Conservation (phyloP, 306 rosid genomes). For the Spatholobus suberectus region DNA sequence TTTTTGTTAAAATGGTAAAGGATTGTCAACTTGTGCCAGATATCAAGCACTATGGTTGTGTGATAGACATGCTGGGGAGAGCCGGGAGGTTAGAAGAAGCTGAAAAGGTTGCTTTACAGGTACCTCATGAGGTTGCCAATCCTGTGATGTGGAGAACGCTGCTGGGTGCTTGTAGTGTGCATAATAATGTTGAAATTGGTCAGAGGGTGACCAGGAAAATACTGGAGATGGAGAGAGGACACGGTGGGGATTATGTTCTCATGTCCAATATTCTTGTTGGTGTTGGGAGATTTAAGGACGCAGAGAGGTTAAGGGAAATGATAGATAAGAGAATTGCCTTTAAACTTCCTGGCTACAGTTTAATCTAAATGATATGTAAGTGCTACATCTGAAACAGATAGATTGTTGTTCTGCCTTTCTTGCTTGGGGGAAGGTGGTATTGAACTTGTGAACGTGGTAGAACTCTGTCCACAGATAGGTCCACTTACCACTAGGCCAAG, state of each 20-base stretch:
- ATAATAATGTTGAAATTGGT: slow-evolving; percentile 16
- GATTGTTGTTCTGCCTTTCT: neutral
- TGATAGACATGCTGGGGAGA: slow-evolving; percentile 13
- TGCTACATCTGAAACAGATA: neutral
- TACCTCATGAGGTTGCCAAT: slow-evolving; percentile 1
- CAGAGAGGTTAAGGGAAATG: neutral
- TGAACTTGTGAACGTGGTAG: neutral
- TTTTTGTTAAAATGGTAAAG: slow-evolving; percentile 3
- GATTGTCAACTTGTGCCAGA: neutral
- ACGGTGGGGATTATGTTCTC: slow-evolving; percentile 8
- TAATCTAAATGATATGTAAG: neutral
- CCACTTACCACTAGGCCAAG: neutral
- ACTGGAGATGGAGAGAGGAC: slow-evolving; percentile 8
- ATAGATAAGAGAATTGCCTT: neutral
- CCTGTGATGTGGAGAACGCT: neutral
- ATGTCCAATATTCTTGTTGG: slow-evolving; percentile 13
- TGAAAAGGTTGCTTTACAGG: neutral
- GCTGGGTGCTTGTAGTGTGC: neutral
- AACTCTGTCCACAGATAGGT: neutral
- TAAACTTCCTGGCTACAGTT: neutral
- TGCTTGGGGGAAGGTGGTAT: neutral
- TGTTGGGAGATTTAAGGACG: slow-evolving; percentile 2
- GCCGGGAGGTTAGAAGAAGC: slow-evolving; percentile 9
- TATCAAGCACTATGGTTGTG: neutral
- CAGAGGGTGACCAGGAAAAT: neutral